A percentile compares a stretch with the other conserved stretches of the same genome.
phyloP scores from a whole-genome alignment of 2,329 filamentous ascomycete species.

The Fusarium paranaense region DNA sequence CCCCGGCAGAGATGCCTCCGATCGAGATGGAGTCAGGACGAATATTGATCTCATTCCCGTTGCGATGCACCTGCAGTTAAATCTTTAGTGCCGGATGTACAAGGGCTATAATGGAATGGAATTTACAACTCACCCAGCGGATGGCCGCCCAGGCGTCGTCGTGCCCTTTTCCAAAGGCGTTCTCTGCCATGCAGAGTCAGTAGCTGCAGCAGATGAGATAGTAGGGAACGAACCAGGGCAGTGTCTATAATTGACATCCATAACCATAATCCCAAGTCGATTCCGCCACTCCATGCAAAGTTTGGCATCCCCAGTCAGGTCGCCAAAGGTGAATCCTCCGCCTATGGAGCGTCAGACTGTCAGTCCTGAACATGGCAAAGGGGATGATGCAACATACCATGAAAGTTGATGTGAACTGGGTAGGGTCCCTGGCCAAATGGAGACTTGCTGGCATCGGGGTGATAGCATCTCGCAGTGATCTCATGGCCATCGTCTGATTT shows the following conservation, averaged over 20 bases:
- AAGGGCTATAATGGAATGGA: not conserved
- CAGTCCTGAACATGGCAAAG: not conserved
- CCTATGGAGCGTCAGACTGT: not conserved
- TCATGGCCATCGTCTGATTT: not conserved
- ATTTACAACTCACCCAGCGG: not conserved
- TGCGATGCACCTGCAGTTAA: not conserved
- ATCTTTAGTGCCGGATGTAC: not conserved
- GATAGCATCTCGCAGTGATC: not conserved
- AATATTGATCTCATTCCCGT: not conserved
- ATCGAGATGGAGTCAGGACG: not conserved
- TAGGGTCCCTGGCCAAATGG: not conserved
- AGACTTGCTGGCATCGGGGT: not conserved
- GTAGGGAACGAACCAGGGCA: not conserved
- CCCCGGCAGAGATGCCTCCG: not conserved
- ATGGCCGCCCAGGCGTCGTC: not conserved
- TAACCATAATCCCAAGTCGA: not conserved
- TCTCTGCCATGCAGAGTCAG: not conserved
- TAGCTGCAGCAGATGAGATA: not conserved
- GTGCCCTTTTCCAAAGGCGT: not conserved
- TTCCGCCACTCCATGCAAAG: not conserved
- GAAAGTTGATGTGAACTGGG: not conserved
- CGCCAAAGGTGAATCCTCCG: not conserved
- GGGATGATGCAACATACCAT: not conserved
- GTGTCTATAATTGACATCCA: not conserved
- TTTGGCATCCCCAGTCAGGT: not conserved